A percentile compares a stretch with the other conserved stretches of the same genome.
These are phyloP conservation scores for Penicillium sp. DNA, from an alignment of 2,329 filamentous ascomycete genomes.

Conservation along the genomic window DNA sequence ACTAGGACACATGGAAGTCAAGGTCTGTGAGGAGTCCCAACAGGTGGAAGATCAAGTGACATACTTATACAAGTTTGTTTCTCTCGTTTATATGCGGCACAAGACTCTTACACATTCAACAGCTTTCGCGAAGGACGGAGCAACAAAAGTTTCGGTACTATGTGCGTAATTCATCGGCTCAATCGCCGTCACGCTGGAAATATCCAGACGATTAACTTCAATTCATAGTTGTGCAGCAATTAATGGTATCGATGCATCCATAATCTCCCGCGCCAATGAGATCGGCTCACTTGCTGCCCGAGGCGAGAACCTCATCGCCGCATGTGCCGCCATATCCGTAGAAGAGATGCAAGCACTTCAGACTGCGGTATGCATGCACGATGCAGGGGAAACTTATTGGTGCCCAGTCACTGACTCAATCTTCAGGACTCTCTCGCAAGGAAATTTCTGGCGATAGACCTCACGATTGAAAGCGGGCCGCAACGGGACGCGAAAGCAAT, in stretches of 20 bases:
- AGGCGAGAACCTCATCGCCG: slow-evolving; percentile 74
- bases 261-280: slow-evolving; percentile 75
- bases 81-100: too few relatives aligned
- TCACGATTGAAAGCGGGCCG: slow-evolving; percentile 5
- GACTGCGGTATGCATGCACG: slow-evolving; percentile 55
- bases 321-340: slow-evolving; percentile 67
- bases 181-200: neutral
- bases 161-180: slow-evolving; percentile 36
- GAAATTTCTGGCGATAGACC: slow-evolving; percentile 16
- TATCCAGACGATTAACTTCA: neutral
- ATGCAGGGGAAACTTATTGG: neutral
- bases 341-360: slow-evolving; percentile 67
- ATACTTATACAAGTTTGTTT: slow-evolving; percentile 65
- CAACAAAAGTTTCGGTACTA: slow-evolving; percentile 78
- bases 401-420: slow-evolving; percentile 7
- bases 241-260: slow-evolving; percentile 73
- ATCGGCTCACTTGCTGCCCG: slow-evolving; percentile 67
- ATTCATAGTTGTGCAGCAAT: slow-evolving; percentile 70
- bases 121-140: slow-evolving; percentile 65
- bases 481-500: slow-evolving; percentile 3
- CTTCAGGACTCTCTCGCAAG: slow-evolving; percentile 17
- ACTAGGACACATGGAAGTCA: slow-evolving; percentile 62
- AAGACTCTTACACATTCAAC: slow-evolving; percentile 8
- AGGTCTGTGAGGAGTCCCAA: slow-evolving; percentile 43
- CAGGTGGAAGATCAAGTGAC: slow-evolving; percentile 56